Percentiles rank a stretch among this genome's conserved stretches.
These are phyloP conservation scores for Entamoeba invadens DNA, from an alignment of 208 protist genomes.

Conservation along the genomic window DNA sequence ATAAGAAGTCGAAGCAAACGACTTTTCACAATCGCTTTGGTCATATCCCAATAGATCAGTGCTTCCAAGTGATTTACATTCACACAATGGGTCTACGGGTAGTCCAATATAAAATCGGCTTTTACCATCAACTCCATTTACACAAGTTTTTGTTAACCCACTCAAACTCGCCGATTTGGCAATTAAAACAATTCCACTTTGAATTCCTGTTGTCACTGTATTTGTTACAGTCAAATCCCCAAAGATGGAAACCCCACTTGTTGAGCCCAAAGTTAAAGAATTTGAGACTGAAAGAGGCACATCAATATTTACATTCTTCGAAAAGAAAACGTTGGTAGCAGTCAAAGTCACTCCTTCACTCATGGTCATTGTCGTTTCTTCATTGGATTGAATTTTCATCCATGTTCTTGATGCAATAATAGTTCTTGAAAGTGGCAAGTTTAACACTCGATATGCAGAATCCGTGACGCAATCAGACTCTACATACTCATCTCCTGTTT, in stretches of 20 bases:
- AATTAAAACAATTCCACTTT: background rate
- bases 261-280: too few relatives aligned
- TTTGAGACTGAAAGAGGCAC: too few relatives aligned
- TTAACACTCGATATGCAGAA: background rate
- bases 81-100: too few relatives aligned
- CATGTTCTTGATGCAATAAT: background rate
- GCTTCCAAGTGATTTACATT: too few relatives aligned
- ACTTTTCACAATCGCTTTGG: too few relatives aligned
- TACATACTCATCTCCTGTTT: background rate
- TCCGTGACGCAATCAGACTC: background rate
- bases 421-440: background rate
- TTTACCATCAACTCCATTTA: background rate
- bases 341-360: too few relatives aligned
- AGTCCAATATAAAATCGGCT: background rate
- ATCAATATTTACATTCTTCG: too few relatives aligned
- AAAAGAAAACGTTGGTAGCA: too few relatives aligned
- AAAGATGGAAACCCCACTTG: background rate
- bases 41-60: too few relatives aligned
- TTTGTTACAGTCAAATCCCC: background rate
- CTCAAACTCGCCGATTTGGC: background rate
- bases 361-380: too few relatives aligned
- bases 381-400: too few relatives aligned
- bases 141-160: background rate
- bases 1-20: too few relatives aligned
- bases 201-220: background rate